phyloP scores from a whole-genome alignment of 176 grass and related monocot species.

The Paspalum notatum region DNA sequence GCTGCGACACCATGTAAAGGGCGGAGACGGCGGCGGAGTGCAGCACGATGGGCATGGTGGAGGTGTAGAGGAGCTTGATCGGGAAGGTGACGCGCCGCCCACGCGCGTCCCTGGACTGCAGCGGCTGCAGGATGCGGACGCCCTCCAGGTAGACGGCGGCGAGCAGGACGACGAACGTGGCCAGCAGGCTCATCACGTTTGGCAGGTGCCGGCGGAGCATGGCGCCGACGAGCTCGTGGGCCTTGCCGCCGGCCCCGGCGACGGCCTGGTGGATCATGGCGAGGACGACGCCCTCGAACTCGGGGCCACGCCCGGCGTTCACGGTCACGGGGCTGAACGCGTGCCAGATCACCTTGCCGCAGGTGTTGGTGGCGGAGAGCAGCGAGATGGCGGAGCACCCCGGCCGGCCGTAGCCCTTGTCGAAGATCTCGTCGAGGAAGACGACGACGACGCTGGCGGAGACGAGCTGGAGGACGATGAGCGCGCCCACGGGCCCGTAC shows the following conservation, averaged over 20 bases:
- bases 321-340: conserved; percentile 5
- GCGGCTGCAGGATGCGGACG: not conserved
- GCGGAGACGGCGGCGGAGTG: not conserved
- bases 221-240: not conserved
- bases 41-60: not conserved
- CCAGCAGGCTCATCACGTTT: not conserved
- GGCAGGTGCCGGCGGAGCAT: not conserved
- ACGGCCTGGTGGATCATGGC: not conserved
- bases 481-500: not conserved
- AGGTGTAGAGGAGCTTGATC: conserved; percentile 19
- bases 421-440: conserved; percentile 4
- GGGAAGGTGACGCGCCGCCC: not conserved
- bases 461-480: conserved; percentile 7
- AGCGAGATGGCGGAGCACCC: not conserved
- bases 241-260: not conserved
- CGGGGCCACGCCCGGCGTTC: not conserved
- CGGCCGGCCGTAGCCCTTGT: not conserved
- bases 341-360: conserved; percentile 10
- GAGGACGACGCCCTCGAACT: conserved; percentile 21
- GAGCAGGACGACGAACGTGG: conserved; percentile 5
- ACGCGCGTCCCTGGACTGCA: not conserved
- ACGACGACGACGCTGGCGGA: not conserved
- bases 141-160: not conserved
- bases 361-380: conserved; percentile 4
- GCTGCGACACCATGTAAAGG: not conserved